phyloP scores from a whole-genome alignment of 2,329 filamentous ascomycete genomes.

The Hypoxylon sp. region DNA sequence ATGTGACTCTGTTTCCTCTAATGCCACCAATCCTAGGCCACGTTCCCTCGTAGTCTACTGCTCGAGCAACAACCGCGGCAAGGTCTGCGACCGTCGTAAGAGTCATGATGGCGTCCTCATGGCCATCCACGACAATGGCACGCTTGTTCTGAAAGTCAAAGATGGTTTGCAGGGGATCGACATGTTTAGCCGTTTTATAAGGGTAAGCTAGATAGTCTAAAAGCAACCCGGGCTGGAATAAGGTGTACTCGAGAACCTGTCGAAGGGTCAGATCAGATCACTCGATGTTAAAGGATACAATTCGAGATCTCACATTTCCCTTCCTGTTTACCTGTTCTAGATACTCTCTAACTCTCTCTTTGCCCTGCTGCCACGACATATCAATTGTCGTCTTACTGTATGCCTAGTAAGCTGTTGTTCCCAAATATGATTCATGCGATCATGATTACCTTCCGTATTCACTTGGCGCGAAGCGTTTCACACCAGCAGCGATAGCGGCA shows the following conservation, averaged over 20 bases:
- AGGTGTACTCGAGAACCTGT: constrained; percentile 69
- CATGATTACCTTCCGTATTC: constrained; percentile 66
- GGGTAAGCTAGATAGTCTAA: constrained; percentile 69
- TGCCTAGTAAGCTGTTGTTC: constrained; percentile 14
- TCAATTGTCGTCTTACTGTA: constrained; percentile 53
- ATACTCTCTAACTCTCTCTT: constrained; percentile 65
- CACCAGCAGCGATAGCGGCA: constrained; percentile 70
- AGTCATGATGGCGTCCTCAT: constrained; percentile 60
- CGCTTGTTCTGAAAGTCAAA: constrained; percentile 61
- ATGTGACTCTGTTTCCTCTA: constrained; percentile 55
- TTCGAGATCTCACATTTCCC: constrained; percentile 54
- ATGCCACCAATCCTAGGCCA: constrained; percentile 63
- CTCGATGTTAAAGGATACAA: not conserved
- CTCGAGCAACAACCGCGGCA: constrained; percentile 57
- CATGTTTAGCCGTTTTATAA: constrained; percentile 61
- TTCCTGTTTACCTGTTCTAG: constrained; percentile 66
- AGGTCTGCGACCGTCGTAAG: constrained; percentile 63
- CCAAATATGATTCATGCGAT: not conserved
- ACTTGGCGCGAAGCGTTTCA: constrained; percentile 73
- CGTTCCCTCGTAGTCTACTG: constrained; percentile 60
- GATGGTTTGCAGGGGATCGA: constrained; percentile 58
- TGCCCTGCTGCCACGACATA: constrained; percentile 66
- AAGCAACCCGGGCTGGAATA: constrained; percentile 70
- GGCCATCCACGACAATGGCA: constrained; percentile 60
- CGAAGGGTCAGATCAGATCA: not conserved